phyloP scores from a whole-genome alignment of 352 stramenopile species.

The Globisporangium polare region DNA sequence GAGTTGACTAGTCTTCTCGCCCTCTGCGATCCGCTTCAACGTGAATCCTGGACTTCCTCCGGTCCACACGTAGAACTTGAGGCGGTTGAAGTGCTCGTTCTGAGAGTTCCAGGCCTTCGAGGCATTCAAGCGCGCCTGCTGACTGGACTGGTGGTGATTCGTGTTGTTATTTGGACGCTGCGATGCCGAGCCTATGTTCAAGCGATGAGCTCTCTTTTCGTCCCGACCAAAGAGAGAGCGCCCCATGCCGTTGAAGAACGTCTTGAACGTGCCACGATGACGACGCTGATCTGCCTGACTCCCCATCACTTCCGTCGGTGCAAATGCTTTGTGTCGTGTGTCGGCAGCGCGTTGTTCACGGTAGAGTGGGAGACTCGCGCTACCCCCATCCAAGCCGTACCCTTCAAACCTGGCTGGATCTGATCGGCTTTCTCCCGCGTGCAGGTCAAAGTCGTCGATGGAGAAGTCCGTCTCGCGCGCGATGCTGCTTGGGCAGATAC shows the following conservation, averaged over 20 bases:
- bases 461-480: constrained; percentile 10
- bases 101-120: constrained; percentile 22
- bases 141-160: not conserved
- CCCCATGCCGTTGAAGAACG: constrained; percentile 15
- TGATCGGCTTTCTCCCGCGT: constrained; percentile 1
- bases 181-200: not conserved
- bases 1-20: constrained; percentile 14
- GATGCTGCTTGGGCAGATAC: constrained; percentile 11
- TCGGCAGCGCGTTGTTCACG: not conserved
- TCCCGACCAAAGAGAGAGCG: constrained; percentile 12
- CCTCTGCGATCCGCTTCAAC: constrained; percentile 17
- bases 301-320: not conserved
- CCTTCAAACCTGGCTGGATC: not conserved
- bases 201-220: not conserved
- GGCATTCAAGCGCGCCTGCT: not conserved
- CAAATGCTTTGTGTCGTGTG: not conserved
- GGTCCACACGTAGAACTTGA: constrained; percentile 52
- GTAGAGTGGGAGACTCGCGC: not conserved
- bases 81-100: constrained; percentile 24
- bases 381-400: not conserved
- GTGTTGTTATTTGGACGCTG: not conserved
- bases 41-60: constrained; percentile 27
- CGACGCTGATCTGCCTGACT: not conserved
- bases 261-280: constrained; percentile 2
- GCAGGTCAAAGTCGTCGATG: constrained; percentile 3